A percentile compares a stretch with the other conserved stretches of the same genome.
These are phyloP conservation scores for Naganishia randhawae DNA, from an alignment of 768 basidiomycete species.

Conservation along the genomic window DNA sequence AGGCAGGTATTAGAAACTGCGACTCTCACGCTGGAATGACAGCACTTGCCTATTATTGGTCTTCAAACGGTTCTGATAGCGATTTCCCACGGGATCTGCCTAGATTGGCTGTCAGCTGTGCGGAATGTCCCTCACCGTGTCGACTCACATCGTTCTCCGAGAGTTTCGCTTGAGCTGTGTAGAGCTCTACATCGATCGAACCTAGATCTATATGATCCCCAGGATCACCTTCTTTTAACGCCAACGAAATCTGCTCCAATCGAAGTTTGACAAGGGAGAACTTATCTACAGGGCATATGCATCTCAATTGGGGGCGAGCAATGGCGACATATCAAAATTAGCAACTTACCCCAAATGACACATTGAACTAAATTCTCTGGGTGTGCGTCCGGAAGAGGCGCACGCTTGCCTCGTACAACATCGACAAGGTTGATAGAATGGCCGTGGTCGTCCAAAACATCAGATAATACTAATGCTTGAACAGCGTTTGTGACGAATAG, in stretches of 20 bases:
- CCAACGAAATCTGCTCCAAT: neutral
- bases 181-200: neutral
- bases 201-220: neutral
- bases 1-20: neutral
- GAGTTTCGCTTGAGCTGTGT: neutral
- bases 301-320: neutral
- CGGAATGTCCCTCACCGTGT: neutral
- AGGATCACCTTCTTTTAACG: neutral
- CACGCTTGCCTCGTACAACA: neutral
- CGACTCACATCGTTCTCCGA: neutral
- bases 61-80: neutral
- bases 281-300: neutral
- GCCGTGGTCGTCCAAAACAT: neutral
- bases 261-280: neutral
- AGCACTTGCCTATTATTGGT: neutral
- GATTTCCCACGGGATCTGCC: neutral
- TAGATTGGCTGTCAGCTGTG: neutral
- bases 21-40: neutral
- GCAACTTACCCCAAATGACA: constrained; percentile 7
- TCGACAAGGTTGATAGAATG: neutral
- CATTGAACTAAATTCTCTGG: constrained; percentile 12
- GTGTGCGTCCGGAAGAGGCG: constrained; percentile 10
- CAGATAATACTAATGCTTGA: neutral
- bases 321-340: neutral
- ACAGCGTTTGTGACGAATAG: constrained; percentile 3